Evolutionary conservation across 179 eudicot genomes (phyloP).

Genomic region (Amaranthus tricolor): DNA sequence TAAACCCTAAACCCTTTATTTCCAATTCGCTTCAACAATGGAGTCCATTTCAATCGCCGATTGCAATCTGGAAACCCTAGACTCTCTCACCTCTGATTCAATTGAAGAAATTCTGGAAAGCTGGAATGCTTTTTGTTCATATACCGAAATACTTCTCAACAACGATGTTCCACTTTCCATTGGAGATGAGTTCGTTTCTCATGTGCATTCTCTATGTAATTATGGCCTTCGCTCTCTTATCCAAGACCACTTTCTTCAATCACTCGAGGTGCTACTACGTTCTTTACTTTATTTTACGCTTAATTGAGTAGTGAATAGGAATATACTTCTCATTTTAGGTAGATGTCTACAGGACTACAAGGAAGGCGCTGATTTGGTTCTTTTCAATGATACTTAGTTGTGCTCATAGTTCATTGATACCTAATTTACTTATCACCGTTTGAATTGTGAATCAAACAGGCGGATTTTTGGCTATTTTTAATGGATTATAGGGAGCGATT

Average conservation of each 20-base stretch:
- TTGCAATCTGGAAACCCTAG: conserved; percentile 50
- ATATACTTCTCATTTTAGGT: neutral
- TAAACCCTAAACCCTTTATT: conserved; percentile 3
- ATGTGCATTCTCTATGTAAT: conserved; percentile 48
- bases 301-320: neutral
- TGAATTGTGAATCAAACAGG: too few relatives aligned
- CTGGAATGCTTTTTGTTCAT: conserved; percentile 66
- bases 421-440: too few relatives aligned
- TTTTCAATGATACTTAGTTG: neutral
- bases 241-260: conserved; percentile 62
- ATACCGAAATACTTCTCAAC: conserved; percentile 51
- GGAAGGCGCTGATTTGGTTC: neutral
- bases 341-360: neutral
- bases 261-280: conserved; percentile 53
- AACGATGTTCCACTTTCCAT: conserved; percentile 39
- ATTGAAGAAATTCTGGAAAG: conserved; percentile 51
- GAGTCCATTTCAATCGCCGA: conserved; percentile 24
- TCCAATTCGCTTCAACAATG: conserved; percentile 16
- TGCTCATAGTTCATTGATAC: too few relatives aligned
- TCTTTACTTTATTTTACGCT: neutral
- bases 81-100: conserved; percentile 44
- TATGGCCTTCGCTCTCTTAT: conserved; percentile 53
- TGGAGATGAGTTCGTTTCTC: conserved; percentile 38
- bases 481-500: too few relatives aligned
- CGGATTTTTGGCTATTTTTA: too few relatives aligned